phyloP scores from a whole-genome alignment of 2,329 filamentous ascomycete species.

The Alternaria sp. region DNA sequence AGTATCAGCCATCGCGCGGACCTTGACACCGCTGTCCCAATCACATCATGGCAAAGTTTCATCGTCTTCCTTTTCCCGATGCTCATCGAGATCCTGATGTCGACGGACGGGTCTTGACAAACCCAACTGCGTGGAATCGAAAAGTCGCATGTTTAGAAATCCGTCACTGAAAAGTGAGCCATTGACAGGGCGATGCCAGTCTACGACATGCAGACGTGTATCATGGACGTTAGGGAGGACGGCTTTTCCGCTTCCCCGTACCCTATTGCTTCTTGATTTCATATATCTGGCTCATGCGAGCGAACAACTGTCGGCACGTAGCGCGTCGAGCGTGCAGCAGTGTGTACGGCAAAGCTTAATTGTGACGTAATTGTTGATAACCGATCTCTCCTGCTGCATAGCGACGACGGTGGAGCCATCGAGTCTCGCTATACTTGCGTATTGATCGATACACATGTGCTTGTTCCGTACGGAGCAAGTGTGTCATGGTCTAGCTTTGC shows the following conservation, averaged over 20 bases:
- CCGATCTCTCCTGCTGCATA: not conserved
- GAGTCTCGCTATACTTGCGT: not conserved
- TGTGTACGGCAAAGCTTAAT: not conserved
- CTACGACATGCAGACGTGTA: not conserved
- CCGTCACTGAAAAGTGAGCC: not conserved
- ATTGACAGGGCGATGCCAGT: constrained; percentile 1
- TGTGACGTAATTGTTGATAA: constrained; percentile 2
- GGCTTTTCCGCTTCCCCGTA: constrained; percentile 6
- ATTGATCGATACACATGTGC: not conserved
- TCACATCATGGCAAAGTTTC: not conserved
- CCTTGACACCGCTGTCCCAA: constrained; percentile 3
- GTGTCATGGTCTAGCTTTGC: not conserved
- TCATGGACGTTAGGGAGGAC: constrained; percentile 1
- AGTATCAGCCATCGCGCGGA: constrained; percentile 8
- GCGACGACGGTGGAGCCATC: not conserved
- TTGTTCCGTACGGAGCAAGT: not conserved
- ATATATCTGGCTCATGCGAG: not conserved
- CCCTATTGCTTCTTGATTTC: not conserved
- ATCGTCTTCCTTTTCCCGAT: constrained; percentile 13
- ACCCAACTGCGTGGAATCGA: not conserved
- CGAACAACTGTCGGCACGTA: not conserved
- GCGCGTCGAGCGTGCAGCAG: not conserved
- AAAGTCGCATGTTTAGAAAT: not conserved
- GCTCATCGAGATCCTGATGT: constrained; percentile 11
- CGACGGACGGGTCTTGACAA: not conserved